Conservation (phyloP, 2,329 filamentous ascomycete species). For the Ceratocystiopsis sp. region DNA sequence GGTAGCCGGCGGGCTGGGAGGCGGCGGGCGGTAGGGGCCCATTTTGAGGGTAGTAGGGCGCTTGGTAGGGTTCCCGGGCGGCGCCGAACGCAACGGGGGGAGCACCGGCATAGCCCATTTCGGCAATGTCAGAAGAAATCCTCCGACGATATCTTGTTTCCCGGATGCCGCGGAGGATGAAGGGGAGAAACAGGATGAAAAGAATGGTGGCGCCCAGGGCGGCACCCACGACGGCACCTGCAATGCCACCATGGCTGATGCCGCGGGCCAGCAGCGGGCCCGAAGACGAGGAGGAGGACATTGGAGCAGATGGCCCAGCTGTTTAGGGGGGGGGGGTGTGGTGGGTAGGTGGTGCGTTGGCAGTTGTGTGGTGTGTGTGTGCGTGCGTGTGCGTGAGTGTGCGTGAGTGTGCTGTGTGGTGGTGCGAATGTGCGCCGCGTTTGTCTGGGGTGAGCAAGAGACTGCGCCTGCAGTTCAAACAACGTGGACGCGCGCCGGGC, state of each 20-base stretch:
- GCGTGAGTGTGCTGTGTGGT: too few relatives aligned
- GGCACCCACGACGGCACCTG: conserved; percentile 18
- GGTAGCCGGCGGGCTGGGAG: not conserved
- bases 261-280: conserved; percentile 5
- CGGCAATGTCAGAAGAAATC: conserved; percentile 13
- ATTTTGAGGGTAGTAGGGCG: not conserved
- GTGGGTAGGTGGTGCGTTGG: not conserved
- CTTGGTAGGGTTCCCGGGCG: not conserved
- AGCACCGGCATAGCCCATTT: conserved; percentile 11
- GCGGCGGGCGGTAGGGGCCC: too few relatives aligned
- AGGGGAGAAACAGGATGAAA: conserved; percentile 16
- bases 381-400: too few relatives aligned
- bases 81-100: conserved; percentile 2
- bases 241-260: conserved; percentile 17
- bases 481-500: too few relatives aligned
- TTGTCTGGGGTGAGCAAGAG: too few relatives aligned
- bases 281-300: conserved; percentile 3
- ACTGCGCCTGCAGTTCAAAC: too few relatives aligned
- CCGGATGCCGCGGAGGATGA: conserved; percentile 16
- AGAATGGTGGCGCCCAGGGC: conserved; percentile 15
- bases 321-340: not conserved
- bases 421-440: too few relatives aligned
- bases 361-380: too few relatives aligned
- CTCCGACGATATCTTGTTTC: conserved; percentile 7
- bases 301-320: not conserved